These are phyloP conservation scores for Hyphopichia fennica DNA, from an alignment of 1,139 yeast genomes.

Conservation along the genomic window DNA sequence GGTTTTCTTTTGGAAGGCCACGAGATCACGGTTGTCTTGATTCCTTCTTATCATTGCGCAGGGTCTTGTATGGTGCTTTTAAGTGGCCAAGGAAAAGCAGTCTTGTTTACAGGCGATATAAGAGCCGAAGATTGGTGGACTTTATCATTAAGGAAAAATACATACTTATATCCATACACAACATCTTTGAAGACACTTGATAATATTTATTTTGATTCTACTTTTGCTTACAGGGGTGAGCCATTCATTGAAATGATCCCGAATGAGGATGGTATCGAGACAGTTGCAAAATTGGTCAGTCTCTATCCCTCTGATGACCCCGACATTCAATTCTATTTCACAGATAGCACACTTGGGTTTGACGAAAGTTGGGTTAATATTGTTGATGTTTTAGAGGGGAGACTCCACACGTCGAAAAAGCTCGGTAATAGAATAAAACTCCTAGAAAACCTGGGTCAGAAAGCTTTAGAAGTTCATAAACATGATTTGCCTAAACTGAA, in stretches of 20 bases:
- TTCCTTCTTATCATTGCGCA: constrained; percentile 59
- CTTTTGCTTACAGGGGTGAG: constrained; percentile 52
- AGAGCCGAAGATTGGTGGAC: constrained; percentile 61
- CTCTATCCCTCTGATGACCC: constrained; percentile 44
- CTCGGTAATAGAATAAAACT: constrained; percentile 16
- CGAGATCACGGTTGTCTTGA: constrained; percentile 22
- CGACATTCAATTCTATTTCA: constrained; percentile 40
- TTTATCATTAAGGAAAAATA: constrained; percentile 34
- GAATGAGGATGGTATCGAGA: constrained; percentile 43
- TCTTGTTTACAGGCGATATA: constrained; percentile 59
- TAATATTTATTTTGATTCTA: constrained; percentile 57
- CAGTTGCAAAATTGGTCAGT: constrained; percentile 31
- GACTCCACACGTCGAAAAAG: constrained; percentile 31
- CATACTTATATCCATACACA: constrained; percentile 44
- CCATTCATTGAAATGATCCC: constrained; percentile 47
- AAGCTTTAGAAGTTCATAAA: neutral
- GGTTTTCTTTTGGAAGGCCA: constrained; percentile 12
- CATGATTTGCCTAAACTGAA: neutral
- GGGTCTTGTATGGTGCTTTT: constrained; percentile 60
- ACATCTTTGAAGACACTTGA: constrained; percentile 35
- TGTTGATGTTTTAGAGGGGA: constrained; percentile 28
- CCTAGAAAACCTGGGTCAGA: neutral
- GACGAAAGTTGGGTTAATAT: constrained; percentile 56
- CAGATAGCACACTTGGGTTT: constrained; percentile 50
- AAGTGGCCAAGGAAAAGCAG: constrained; percentile 31